These are phyloP conservation scores for Porosira glacialis DNA, from an alignment of 352 stramenopile genomes.

Conservation along the genomic window DNA sequence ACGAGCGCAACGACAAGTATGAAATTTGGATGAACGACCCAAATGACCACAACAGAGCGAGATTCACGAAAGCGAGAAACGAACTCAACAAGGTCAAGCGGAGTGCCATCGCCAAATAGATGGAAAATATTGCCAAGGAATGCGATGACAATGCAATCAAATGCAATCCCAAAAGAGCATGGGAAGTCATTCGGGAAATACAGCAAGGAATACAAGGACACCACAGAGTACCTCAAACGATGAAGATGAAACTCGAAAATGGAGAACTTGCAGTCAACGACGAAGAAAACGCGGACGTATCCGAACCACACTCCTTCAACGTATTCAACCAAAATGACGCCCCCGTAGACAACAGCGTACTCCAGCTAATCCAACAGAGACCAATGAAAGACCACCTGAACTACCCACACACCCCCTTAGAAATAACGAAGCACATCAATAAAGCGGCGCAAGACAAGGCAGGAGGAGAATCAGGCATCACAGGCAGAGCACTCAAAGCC, in stretches of 20 bases:
- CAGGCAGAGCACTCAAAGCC: constrained; percentile 22
- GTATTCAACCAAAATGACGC: constrained; percentile 28
- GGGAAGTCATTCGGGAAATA: constrained; percentile 1
- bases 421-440: constrained; percentile 22
- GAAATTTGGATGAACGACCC: not conserved
- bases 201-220: not conserved
- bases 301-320: constrained; percentile 10
- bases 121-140: not conserved
- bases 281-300: constrained; percentile 21
- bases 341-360: not conserved
- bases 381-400: constrained; percentile 1
- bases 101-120: constrained; percentile 3
- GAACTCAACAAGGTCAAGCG: not conserved
- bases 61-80: not conserved
- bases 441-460: constrained; percentile 27
- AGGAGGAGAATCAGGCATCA: constrained; percentile 10
- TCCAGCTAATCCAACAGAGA: constrained; percentile 16
- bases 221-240: constrained; percentile 8
- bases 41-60: not conserved
- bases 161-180: not conserved
- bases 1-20: not conserved
- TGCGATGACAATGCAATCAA: not conserved
- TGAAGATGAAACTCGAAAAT: constrained; percentile 10
- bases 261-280: constrained; percentile 19
- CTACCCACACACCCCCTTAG: constrained; percentile 9